phyloP scores from a whole-genome alignment of 2,329 filamentous ascomycete genomes.

The Stromatinia cepivora region DNA sequence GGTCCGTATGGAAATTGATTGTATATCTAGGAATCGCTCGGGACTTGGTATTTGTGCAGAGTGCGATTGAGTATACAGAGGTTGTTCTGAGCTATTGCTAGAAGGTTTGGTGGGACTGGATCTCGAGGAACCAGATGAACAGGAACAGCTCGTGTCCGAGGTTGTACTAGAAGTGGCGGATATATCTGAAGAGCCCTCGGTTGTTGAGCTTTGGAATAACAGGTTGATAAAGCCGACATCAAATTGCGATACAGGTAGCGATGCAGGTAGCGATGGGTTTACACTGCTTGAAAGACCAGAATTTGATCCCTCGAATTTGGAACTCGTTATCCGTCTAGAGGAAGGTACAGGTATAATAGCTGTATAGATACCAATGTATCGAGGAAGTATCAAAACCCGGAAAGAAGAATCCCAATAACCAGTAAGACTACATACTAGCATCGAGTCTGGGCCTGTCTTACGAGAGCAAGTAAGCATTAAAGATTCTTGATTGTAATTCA shows the following conservation, averaged over 20 bases:
- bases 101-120: not conserved
- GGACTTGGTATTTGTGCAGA: not conserved
- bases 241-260: too few relatives aligned
- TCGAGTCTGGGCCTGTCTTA: not conserved
- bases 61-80: not conserved
- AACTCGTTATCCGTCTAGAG: not conserved
- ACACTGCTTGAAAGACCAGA: too few relatives aligned
- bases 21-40: not conserved
- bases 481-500: not conserved
- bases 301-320: not conserved
- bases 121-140: not conserved
- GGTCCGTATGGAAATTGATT: not conserved
- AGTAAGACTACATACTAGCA: not conserved
- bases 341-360: not conserved
- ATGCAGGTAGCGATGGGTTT: too few relatives aligned
- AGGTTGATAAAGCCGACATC: too few relatives aligned
- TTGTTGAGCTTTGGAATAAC: too few relatives aligned
- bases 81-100: not conserved
- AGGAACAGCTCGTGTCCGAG: too few relatives aligned
- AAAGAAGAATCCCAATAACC: not conserved
- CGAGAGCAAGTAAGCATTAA: not conserved
- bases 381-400: not conserved
- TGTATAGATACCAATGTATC: not conserved
- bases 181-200: too few relatives aligned
- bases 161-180: not conserved